phyloP scores from a whole-genome alignment of 495 filamentous ascomycete genomes.

The Neurospora cerealis region DNA sequence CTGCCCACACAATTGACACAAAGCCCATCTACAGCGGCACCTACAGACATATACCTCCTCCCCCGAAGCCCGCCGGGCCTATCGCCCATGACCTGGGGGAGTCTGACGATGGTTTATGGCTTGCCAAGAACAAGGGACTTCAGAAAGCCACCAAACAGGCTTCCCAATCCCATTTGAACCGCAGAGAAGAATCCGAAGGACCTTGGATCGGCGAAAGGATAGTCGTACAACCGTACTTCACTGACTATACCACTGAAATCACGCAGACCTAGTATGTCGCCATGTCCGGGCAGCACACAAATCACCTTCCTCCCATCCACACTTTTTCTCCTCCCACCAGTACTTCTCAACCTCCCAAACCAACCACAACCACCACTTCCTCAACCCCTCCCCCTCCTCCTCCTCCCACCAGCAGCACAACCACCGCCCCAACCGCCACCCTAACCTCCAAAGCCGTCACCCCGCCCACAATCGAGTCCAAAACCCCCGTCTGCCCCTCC shows the following conservation, averaged over 20 bases:
- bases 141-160: not conserved
- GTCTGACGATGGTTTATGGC: not conserved
- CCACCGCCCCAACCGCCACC: not conserved
- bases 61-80: not conserved
- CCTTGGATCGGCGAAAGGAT: not conserved
- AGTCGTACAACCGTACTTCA: not conserved
- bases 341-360: not conserved
- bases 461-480: not conserved
- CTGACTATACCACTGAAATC: not conserved
- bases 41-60: not conserved
- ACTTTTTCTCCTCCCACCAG: not conserved
- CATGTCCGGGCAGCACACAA: not conserved
- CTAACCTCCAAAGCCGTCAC: not conserved
- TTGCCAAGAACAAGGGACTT: not conserved
- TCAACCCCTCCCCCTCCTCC: not conserved
- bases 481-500: not conserved
- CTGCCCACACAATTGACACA: not conserved
- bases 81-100: not conserved
- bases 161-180: not conserved
- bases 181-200: not conserved
- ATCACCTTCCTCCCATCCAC: not conserved
- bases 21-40: not conserved
- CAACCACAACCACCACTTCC: not conserved
- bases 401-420: not conserved
- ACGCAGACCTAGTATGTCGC: not conserved